A percentile compares a stretch with the other conserved stretches of the same genome.
phyloP scores from a whole-genome alignment of 2,329 filamentous ascomycete species.

The Alternaria incomplexa region DNA sequence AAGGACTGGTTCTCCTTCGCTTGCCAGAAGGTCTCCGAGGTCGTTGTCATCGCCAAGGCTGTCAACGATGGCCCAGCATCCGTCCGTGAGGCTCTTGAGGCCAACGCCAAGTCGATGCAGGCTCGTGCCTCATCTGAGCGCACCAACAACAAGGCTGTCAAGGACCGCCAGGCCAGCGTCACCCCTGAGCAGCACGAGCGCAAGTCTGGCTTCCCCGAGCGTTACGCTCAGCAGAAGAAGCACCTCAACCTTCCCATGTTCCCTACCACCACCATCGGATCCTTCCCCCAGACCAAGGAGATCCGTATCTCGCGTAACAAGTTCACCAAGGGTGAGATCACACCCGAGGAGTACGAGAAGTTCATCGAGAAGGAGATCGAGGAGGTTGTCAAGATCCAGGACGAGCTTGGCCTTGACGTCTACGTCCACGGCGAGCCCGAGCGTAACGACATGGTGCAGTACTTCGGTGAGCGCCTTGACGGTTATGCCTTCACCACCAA shows the following conservation, averaged over 20 bases:
- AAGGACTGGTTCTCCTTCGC: slow-evolving; percentile 99
- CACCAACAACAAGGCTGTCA: slow-evolving; percentile 97
- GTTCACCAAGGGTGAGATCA: slow-evolving; percentile 99
- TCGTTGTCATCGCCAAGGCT: slow-evolving; percentile 94
- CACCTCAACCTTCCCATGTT: slow-evolving; percentile 94
- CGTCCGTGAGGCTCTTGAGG: slow-evolving; percentile 88
- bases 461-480: slow-evolving; percentile 96
- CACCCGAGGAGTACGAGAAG: slow-evolving; percentile 88
- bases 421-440: slow-evolving; percentile 98
- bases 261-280: slow-evolving; percentile 99
- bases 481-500: slow-evolving; percentile 99
- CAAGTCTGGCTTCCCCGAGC: slow-evolving; percentile 83
- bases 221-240: slow-evolving; percentile 88
- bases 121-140: slow-evolving; percentile 88
- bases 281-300: slow-evolving; percentile 99
- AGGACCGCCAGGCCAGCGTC: slow-evolving; percentile 92
- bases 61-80: slow-evolving; percentile 89
- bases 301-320: slow-evolving; percentile 97
- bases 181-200: slow-evolving; percentile 86
- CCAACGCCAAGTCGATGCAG: slow-evolving; percentile 93
- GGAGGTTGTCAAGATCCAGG: slow-evolving; percentile 93
- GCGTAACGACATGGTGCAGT: slow-evolving; percentile 99
- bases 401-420: slow-evolving; percentile 96
- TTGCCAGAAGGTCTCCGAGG: slow-evolving; percentile 88
- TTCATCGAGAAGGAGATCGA: slow-evolving; percentile 99